Base-by-base conservation (phyloP, 1,284 basidiomycete species). In the Vanrija pseudolonga region DNA sequence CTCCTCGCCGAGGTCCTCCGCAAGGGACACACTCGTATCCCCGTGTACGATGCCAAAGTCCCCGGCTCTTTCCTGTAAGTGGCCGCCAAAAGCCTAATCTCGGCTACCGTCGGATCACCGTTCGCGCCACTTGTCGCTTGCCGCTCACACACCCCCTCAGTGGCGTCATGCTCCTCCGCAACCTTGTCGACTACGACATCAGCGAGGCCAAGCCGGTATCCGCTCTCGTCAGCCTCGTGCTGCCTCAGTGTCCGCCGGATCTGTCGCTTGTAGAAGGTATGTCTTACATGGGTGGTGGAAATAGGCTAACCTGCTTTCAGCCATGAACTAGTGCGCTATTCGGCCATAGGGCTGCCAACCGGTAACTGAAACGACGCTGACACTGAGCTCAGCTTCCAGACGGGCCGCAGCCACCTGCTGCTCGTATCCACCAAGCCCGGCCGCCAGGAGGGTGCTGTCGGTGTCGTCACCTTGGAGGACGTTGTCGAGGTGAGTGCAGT, bases 331-430 rank as follows among this genome's bases (percentile, higher is more conserved):
- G 54, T 63, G 18, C 14, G 50, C n/a, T 46, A 2, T 22, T 22
- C 9, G 11, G 5, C 9, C 18, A 32, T 32, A 12, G 32, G 32
- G 8, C 22, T 26, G 7, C 3, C 7, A 26, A 26, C 11, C 26
- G 11, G 14, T 6, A 6, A 45, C 49, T 42, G 42, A 56, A 28
- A 3, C 32, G 11, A 26, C 32, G 12, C 6, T 43, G 26, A 23
- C 11, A 36, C 58, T 52, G 14, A 49, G 36, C 12, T 9, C 59
- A 79, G 66, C 66, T 91, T 89, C 80, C 94, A 97, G 80, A 91
- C 89, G 1, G 94, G 94, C 2, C 84, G 90, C 43, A 90, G 90
- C 8, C 94, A 98, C 76, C 82, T 97, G 59, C 80, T 98, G 18
- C 80, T 98, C 18, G 84, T 98, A 9, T 90, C 89, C 55, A 80